A percentile compares a stretch with the other conserved stretches of the same genome.
Conservation (phyloP, 2,329 filamentous ascomycete genomes). For the Botrytis deweyae region DNA sequence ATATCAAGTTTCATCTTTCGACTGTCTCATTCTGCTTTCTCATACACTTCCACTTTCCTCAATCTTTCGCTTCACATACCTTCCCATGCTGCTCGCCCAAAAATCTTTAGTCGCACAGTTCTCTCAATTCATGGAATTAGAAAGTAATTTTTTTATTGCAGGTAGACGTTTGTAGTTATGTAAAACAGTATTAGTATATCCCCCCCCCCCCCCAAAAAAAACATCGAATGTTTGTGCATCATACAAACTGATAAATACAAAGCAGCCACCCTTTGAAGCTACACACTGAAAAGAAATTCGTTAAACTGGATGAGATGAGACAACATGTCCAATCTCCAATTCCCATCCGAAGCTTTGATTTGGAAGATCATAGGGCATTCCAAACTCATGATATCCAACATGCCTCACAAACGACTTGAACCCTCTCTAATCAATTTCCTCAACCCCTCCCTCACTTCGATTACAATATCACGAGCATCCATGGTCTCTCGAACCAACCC, state of each 20-base stretch:
- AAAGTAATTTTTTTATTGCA: not conserved
- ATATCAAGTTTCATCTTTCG: not conserved
- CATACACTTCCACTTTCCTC: not conserved
- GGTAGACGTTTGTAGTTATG: not conserved
- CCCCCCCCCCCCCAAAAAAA: not conserved
- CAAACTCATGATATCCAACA: not conserved
- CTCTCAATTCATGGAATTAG: not conserved
- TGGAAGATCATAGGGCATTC: not conserved
- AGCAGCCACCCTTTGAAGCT: not conserved
- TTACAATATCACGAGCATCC: slow-evolving; percentile 52
- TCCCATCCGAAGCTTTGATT: not conserved
- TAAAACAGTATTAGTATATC: not conserved
- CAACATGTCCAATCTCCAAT: not conserved
- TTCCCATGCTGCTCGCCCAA: too few species aligned
- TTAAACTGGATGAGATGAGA: not conserved
- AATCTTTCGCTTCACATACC: not conserved
- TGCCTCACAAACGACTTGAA: slow-evolving; percentile 16
- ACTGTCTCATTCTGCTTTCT: not conserved
- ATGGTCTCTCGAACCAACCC: slow-evolving; percentile 54
- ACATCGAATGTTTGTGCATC: not conserved
- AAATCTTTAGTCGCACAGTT: not conserved
- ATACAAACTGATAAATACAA: not conserved
- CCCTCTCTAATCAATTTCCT: slow-evolving; percentile 12
- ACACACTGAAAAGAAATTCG: not conserved
- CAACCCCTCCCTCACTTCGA: slow-evolving; percentile 12